Base-by-base conservation (phyloP, 2,329 filamentous ascomycete species). In the Ampelomyces quisqualis region DNA sequence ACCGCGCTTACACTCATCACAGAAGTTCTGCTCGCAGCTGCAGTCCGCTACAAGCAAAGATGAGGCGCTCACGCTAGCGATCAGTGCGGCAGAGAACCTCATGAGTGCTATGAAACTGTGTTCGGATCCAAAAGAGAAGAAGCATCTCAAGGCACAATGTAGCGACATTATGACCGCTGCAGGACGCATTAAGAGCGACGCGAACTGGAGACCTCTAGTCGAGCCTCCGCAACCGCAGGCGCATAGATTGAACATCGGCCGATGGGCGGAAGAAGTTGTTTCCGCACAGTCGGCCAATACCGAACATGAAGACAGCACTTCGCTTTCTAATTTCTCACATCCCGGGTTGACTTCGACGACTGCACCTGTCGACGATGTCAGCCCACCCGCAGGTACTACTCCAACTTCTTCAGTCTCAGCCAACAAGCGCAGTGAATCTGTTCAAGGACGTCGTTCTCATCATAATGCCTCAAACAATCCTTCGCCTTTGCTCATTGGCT, bases 81-180 rank as follows among this genome's bases (percentile, higher is more conserved):
- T 95, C 60, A 74, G 77, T 50, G 87, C 86, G 4, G 86, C 84
- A 15, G 89, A 96, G 64, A 73, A 86, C 35, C 90, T 93, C 55
- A 88, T 96, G 82, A 80, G 81, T 58, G 88, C 88, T 2, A 73
- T 88, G 38, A 76, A 74, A 44, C 73, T 86, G 44, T 78, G 84
- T 5, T 68, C 73, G n/a, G 75, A 71, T 36, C 70, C 79, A n/a
- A 65, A 70, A 3, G 85, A 94, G 41, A 88, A 81, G 53, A 71
- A 73, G 28, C 77, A 79, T n/a, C 70, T 94, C 34, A 80, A 82
- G 51, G 69, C 74, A 33, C 86, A 85, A 70, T 88, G 84, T 67
- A 77, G 82, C 55, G 77, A 83, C 35, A 73, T 94, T 34, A 77
- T 95, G 47, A 77, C 75, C 4, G 73, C 77, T 45, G 90, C 88